Evolutionary conservation across 345 rosid species (phyloP), one percentile per base, ranked within the genome.

Genomic region (Hirschfeldia incana): DNA sequence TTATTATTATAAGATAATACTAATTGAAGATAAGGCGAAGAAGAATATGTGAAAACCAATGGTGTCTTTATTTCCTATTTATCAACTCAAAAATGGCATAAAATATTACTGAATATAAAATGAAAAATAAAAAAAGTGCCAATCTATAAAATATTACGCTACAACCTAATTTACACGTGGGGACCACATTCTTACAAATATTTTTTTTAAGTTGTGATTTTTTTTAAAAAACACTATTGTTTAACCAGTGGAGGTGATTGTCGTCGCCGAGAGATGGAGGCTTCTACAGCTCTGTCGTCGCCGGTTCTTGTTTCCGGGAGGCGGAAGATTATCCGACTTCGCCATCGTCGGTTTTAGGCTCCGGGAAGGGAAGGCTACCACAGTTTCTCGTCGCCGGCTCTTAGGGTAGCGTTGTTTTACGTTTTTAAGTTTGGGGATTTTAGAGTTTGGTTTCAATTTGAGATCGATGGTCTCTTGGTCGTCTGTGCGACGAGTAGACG

Each of bases 121-220:
- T 33, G 6, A 26, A 77, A 65, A 65, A 42, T 58, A 10, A 11
- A 16, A 53, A 15, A 0, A 26, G 68, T 73, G 66, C 77, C 81
- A 44, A 39, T 66, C 63, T 65, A 21, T 78, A 78, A 42, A 29
- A 29, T 2, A 72, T 72, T 49, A 49, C 74, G 36, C 59, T 74
- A 79, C 6, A 79, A 17, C 74, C 75, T 79, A 62, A 51, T 79
- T 33, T 74, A 74, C 49, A 79, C 65, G 66, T 79, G 74, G 34
- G 82, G 78, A 73, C 82, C 78, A 67, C 82, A 49, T 17, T 74
- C 34, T 79, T 49, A 49, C 17, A 46, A 55, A 73, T 57, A 67
- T 59, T 21, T 21, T 21, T 21, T 21, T 21, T 21, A 21, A 21
- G 21, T 21, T 21, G 21, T 21, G 21, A 21, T 21, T 21, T 21